These are phyloP conservation scores for Heliamphora pulchella DNA, from an alignment of 179 eudicot genomes.

Conservation along the genomic window DNA sequence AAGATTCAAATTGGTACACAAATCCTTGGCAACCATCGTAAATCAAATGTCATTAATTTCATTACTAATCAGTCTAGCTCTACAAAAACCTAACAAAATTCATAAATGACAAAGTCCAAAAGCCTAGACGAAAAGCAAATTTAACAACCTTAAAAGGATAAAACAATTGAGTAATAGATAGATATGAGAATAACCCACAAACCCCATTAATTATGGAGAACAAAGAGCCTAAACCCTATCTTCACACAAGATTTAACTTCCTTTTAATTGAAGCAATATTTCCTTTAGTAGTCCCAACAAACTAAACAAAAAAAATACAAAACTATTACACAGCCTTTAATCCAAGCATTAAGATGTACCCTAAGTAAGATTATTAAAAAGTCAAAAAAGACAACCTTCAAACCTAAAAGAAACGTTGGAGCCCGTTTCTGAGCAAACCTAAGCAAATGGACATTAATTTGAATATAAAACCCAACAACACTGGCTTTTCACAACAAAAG, in stretches of 20 bases:
- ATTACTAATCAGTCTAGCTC: neutral
- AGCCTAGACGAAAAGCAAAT: neutral
- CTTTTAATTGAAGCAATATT: neutral
- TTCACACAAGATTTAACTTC: slow-evolving; percentile 2
- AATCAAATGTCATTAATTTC: neutral
- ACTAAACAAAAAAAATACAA: neutral
- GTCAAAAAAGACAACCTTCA: neutral
- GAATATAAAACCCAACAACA: neutral
- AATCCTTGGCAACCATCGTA: neutral
- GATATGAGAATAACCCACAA: neutral
- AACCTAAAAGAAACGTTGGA: neutral
- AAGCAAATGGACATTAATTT: neutral
- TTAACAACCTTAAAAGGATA: slow-evolving; percentile 1
- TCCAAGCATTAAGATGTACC: neutral
- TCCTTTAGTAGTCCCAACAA: neutral
- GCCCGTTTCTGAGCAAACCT: neutral
- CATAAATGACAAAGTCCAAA: neutral
- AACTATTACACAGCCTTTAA: neutral
- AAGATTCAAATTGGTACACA: neutral
- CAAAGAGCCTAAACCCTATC: neutral
- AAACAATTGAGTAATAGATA: neutral
- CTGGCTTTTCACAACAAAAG: neutral
- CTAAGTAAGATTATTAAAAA: neutral
- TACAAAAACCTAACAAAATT: neutral
- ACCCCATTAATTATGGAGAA: neutral